Base-by-base conservation (phyloP, 805 yeast genomes). In the Suhomyces canberraensis region DNA sequence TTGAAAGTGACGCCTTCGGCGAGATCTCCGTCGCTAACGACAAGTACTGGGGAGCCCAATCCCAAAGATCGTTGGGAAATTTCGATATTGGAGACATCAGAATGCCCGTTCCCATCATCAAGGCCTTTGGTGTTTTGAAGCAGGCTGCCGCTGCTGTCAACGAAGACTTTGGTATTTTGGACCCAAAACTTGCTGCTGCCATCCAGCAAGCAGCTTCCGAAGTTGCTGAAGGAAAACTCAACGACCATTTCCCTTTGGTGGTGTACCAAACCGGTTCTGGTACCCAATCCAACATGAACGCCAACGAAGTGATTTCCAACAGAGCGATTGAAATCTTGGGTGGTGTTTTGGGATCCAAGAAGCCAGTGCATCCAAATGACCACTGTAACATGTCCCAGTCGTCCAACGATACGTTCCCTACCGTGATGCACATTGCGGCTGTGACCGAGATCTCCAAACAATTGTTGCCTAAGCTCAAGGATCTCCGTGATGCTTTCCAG, bases 391-490 rank as follows among this genome's bases (percentile, higher is more conserved):
- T 62, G 69, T 59, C 65, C 4, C 67, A 62, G 44, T 57, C 64
- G 6, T 59, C 65, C 15, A 62, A 62, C 47, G 69, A 62, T 46
- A 62, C 69, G 8, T 62, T 62, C 54, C 69, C 69, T 11, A 62
- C 69, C 8, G 69, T 62, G 29, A 62, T 62, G 69, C 69, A 62
- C 50, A 62, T 62, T 45, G 69, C 69, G 16, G 66, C 65, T n/a
- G 67, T 62, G 36, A 51, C 55, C 19, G 66, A 62, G 43, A 54
- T 62, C 44, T 42, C 52, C 36, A 44, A 42, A 25, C 35, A 47
- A 7, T 56, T 62, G 48, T 33, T 62, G 19, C 69, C 69, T 6
- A 56, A 55, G 36, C 56, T 62, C 52, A 52, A 41, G 14, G 51
- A 55, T n/a, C 60, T 62, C 51, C 51, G 64, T 16, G 64, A 62